Base-by-base conservation (phyloP, 805 yeast species). In the Candida boidinii region DNA sequence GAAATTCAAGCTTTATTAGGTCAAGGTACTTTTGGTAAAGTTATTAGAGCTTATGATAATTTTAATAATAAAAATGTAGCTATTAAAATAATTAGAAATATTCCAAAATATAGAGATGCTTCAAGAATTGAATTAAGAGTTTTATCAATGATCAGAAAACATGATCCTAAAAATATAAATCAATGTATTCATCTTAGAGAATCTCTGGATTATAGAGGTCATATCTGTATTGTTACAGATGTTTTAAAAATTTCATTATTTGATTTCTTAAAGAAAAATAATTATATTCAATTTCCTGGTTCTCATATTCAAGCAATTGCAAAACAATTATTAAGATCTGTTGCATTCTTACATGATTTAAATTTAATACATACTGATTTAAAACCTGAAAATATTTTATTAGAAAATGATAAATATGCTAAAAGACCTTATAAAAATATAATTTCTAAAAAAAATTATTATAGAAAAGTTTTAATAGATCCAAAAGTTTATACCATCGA, bases 71-170 rank as follows among this genome's bases (percentile, higher is more conserved):
- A 68, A 33, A 65, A 66, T 37, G 92, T 86, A 28, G 99, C 99
- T 2, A 81, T 92, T 39, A 92, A 92, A 55, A 83, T 92, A 39
- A 92, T 92, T 31, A 68, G 94, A 37, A 85, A 95, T 15, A 81
- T 92, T 17, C 95, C 87, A 17, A 85, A 94, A 61, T 92, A 92
- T 56, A 69, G 97, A 35, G 96, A 88, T 50, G 98, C 98, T 3
- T 85, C 95, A 11, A 84, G 81, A 56, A 86, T 88, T 35, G 99
- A 92, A 60, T 65, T 92, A 17, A 62, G 97, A 30, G 86, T 92
- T 10, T 61, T 92, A 38, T 64, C 82, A 13, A 79, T 90, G 31
- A 60, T 86, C 36, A 75, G 80, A 37, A 70, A 70, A 46, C 76
- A 76, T 51, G 96, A 86, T 52, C 75, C 79, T 20, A 54, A 63